Conservation (phyloP, 768 basidiomycete species). For the Mrakia gelida region DNA sequence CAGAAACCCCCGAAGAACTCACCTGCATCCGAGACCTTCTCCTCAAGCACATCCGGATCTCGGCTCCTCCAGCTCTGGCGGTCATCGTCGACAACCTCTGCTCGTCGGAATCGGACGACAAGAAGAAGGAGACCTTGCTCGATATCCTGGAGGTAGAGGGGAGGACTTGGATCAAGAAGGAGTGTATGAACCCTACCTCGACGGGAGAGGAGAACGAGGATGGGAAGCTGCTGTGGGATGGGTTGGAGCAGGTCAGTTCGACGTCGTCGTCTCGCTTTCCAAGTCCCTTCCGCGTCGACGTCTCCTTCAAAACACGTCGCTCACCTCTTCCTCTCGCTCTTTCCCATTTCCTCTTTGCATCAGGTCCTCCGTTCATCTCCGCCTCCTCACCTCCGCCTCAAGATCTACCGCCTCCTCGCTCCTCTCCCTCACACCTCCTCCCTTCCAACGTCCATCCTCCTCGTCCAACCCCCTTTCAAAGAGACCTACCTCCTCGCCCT, state of each 20-base stretch:
- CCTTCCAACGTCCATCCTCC: background rate
- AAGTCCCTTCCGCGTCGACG: too few relatives aligned
- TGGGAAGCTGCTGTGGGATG: background rate
- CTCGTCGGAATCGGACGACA: background rate
- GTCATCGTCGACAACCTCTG: constrained; percentile 12
- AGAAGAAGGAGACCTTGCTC: constrained; percentile 10
- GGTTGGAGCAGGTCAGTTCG: constrained; percentile 12
- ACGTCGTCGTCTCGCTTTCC: background rate
- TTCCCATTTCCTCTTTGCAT: background rate
- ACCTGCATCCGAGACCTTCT: constrained; percentile 11
- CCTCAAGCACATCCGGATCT: constrained; percentile 2
- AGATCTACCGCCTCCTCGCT: background rate
- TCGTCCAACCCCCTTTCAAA: background rate
- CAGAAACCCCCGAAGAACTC: constrained; percentile 6
- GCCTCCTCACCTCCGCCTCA: background rate
- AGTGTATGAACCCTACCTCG: background rate
- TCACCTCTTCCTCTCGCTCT: background rate
- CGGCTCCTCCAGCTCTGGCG: background rate
- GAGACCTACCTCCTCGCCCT: background rate
- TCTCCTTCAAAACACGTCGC: background rate
- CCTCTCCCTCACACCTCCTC: constrained; percentile 1
- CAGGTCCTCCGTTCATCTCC: background rate
- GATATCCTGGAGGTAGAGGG: constrained; percentile 15
- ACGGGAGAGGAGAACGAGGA: background rate
- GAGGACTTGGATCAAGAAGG: constrained; percentile 6